phyloP scores from a whole-genome alignment of 768 basidiomycete genomes.

The Albatrellus ellisii region DNA sequence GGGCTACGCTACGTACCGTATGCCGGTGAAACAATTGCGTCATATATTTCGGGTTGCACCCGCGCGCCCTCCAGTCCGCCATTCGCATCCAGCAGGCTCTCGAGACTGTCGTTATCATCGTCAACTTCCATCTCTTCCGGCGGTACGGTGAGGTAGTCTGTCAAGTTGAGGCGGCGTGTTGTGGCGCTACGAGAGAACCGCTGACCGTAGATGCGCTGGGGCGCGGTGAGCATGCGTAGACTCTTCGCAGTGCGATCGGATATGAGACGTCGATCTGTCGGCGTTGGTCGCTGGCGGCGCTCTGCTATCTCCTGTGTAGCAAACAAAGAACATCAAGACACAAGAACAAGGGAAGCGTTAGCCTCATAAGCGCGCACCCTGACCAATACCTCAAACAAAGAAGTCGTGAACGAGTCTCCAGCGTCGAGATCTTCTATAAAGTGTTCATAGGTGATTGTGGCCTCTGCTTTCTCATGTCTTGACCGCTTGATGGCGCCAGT shows the following conservation, averaged over 20 bases:
- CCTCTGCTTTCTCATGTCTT: constrained; percentile 49
- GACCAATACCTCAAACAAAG: constrained; percentile 63
- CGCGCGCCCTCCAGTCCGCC: constrained; percentile 38
- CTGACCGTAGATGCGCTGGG: constrained; percentile 33
- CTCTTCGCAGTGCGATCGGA: constrained; percentile 54
- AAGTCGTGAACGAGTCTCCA: constrained; percentile 71
- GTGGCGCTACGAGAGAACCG: neutral
- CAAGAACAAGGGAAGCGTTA: constrained; percentile 4
- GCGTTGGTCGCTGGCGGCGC: constrained; percentile 40
- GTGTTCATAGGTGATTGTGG: constrained; percentile 55
- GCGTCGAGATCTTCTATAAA: constrained; percentile 69
- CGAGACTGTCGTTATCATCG: constrained; percentile 57
- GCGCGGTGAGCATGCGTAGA: constrained; percentile 41
- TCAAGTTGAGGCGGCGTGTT: constrained; percentile 22
- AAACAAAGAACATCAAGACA: neutral
- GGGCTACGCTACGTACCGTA: too few relatives aligned
- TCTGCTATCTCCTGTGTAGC: constrained; percentile 59
- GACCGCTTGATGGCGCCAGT: constrained; percentile 61
- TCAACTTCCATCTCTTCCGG: constrained; percentile 43
- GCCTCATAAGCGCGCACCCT: constrained; percentile 34
- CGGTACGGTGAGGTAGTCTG: constrained; percentile 40
- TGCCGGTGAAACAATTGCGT: constrained; percentile 31
- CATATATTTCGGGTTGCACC: constrained; percentile 48
- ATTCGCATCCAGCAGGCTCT: constrained; percentile 26
- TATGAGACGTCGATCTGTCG: constrained; percentile 45